Conservation (phyloP, 1,284 basidiomycete genomes). For the Porodaedalea pini region DNA sequence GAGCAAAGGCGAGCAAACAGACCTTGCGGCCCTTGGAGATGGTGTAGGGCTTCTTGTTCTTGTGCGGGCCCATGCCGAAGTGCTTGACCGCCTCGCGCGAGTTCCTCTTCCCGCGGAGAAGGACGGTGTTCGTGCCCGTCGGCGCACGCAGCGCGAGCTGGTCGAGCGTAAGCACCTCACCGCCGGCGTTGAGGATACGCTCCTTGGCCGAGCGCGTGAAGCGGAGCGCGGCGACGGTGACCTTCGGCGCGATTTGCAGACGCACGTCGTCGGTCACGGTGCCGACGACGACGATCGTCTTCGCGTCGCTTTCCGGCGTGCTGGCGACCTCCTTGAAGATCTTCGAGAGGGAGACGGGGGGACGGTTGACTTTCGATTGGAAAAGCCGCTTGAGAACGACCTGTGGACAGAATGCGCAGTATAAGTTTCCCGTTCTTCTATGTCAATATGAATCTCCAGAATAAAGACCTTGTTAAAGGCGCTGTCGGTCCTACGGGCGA, state of each 20-base stretch:
- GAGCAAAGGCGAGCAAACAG: conserved; percentile 20
- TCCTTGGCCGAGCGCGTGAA: conserved; percentile 93
- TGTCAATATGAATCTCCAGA: neutral
- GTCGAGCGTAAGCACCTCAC: conserved; percentile 93
- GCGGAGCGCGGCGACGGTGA: conserved; percentile 91
- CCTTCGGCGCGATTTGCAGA: conserved; percentile 82
- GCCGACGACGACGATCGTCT: conserved; percentile 88
- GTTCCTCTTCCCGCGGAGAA: conserved; percentile 91
- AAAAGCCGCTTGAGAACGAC: conserved; percentile 95
- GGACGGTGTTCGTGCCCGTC: conserved; percentile 92
- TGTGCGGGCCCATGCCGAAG: conserved; percentile 93
- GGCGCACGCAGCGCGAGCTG: conserved; percentile 94
- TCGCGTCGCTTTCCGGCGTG: conserved; percentile 68
- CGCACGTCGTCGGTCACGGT: conserved; percentile 97
- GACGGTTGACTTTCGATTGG: conserved; percentile 96
- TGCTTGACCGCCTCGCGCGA: conserved; percentile 93
- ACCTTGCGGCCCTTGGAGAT: conserved; percentile 95
- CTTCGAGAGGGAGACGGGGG: conserved; percentile 91
- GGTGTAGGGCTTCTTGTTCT: conserved; percentile 93
- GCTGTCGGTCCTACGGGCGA: conserved; percentile 95
- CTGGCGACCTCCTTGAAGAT: conserved; percentile 79
- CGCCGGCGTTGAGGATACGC: conserved; percentile 93
- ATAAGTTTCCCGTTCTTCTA: neutral
- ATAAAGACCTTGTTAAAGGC: conserved; percentile 88
- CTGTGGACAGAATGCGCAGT: conserved; percentile 35